Conservation (phyloP, 129 eudicot species). For the Centella asiatica region DNA sequence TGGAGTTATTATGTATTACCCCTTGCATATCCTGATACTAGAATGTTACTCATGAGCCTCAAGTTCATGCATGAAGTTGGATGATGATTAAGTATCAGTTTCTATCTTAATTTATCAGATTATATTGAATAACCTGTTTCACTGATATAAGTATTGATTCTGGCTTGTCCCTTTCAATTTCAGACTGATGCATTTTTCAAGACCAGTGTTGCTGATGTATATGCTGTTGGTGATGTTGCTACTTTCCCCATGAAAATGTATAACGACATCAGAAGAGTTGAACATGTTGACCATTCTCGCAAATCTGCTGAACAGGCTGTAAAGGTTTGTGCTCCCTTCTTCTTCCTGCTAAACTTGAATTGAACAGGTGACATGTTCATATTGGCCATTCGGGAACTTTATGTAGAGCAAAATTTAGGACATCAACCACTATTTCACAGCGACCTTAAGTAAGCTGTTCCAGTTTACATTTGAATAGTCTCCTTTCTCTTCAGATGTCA, state of each 20-base stretch:
- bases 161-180: conserved; percentile 14
- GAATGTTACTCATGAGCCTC: not conserved
- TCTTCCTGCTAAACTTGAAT: not conserved
- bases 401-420: not conserved
- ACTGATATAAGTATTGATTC: not conserved
- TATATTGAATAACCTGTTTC: not conserved
- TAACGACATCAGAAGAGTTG: conserved; percentile 84
- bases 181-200: conserved; percentile 95
- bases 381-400: not conserved
- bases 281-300: conserved; percentile 98
- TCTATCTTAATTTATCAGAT: not conserved
- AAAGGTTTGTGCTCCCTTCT: conserved; percentile 39
- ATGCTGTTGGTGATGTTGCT: conserved; percentile 99
- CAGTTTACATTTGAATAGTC: too few species aligned
- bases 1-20: not conserved
- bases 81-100: not conserved
- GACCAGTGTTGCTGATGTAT: conserved; percentile 80
- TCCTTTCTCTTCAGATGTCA: too few species aligned
- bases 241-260: conserved; percentile 91
- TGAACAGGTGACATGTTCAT: not conserved
- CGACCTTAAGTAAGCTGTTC: too few species aligned
- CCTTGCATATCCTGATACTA: not conserved
- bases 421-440: too few species aligned
- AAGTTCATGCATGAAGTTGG: not conserved
- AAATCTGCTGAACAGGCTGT: conserved; percentile 99